Percentiles rank a stretch among this genome's conserved stretches.
Conservation (phyloP, 208 protist species). For the Leishmania major region DNA sequence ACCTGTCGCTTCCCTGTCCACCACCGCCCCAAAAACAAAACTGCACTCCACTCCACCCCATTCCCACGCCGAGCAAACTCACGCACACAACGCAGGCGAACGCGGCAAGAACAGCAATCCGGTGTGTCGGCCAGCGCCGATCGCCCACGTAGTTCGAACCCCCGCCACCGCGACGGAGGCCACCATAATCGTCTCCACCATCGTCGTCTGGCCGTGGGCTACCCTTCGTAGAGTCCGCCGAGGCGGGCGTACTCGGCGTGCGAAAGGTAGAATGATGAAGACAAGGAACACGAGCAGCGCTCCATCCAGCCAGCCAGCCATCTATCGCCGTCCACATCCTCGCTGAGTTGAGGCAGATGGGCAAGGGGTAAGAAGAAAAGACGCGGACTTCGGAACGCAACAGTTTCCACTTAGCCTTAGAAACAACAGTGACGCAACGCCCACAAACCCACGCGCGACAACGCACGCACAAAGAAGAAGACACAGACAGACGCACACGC, state of each 20-base stretch:
- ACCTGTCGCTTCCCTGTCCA: background rate
- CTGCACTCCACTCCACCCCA: background rate
- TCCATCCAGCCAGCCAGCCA: background rate
- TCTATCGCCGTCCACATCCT: background rate
- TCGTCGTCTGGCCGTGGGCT: background rate
- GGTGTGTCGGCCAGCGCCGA: background rate
- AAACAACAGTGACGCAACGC: background rate
- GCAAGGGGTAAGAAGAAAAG: background rate
- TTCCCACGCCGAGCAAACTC: background rate
- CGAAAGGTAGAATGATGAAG: background rate
- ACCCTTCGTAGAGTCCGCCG: background rate
- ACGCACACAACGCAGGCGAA: conserved; percentile 1
- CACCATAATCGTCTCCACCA: background rate
- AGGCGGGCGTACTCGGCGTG: background rate
- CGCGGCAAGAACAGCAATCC: background rate
- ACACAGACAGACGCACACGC: background rate
- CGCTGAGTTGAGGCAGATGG: background rate
- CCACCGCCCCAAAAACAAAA: too few species aligned
- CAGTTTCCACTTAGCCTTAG: background rate
- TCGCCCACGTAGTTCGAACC: background rate
- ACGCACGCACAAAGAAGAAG: background rate
- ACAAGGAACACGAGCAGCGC: background rate
- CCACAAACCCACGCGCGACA: background rate
- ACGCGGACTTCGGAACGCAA: background rate
- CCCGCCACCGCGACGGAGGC: background rate